phyloP scores from a whole-genome alignment of 2,329 filamentous ascomycete genomes.

The Ascochyta fabae region DNA sequence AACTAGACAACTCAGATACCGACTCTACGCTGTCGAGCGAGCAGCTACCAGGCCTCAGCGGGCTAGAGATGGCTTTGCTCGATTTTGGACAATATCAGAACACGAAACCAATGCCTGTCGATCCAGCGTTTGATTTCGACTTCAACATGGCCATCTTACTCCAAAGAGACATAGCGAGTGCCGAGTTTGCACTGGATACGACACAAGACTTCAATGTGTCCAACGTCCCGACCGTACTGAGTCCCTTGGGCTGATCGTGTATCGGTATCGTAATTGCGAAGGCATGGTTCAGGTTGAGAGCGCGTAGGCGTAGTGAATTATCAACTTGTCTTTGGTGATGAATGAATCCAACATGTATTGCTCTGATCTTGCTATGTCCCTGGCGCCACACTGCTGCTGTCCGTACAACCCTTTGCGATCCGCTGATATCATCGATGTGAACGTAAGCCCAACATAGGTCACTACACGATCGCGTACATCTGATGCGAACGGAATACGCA shows the following conservation, averaged over 20 bases:
- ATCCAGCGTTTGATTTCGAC: slow-evolving; percentile 12
- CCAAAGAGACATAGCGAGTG: slow-evolving; percentile 6
- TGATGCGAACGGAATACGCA: neutral
- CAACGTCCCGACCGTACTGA: neutral
- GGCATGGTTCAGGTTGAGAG: neutral
- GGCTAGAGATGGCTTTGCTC: neutral
- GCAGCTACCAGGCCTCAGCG: neutral
- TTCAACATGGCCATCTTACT: slow-evolving; percentile 18
- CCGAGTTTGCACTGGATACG: neutral
- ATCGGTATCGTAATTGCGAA: neutral
- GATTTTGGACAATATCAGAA: neutral
- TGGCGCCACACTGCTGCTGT: neutral
- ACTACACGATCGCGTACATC: neutral
- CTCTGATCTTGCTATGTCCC: neutral
- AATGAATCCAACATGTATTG: neutral
- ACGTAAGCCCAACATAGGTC: neutral
- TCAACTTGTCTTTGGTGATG: neutral
- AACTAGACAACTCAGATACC: neutral
- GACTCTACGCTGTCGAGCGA: slow-evolving; percentile 5
- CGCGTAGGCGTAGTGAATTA: neutral
- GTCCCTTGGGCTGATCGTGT: neutral
- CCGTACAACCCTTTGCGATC: neutral
- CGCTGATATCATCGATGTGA: neutral
- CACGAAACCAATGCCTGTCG: neutral
- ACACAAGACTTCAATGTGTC: neutral